Conservation (phyloP, 305 asterid genomes). For the Solanum hybrid region DNA sequence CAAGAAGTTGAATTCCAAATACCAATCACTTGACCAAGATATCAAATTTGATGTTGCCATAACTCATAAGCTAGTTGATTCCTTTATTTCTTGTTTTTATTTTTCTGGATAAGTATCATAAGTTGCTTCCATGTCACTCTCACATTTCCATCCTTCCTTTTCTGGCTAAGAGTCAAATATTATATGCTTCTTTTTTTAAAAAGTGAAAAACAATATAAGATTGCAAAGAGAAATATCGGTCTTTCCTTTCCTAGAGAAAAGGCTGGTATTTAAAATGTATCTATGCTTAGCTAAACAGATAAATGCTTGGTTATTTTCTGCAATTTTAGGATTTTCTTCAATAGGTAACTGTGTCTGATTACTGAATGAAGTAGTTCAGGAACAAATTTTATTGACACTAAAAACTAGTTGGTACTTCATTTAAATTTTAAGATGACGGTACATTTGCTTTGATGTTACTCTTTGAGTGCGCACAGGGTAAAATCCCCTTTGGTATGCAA, state of each 20-base stretch:
- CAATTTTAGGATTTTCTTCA: neutral
- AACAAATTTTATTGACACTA: neutral
- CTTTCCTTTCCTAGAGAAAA: neutral
- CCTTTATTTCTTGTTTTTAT: neutral
- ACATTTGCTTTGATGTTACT: neutral
- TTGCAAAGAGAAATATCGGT: neutral
- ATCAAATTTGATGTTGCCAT: neutral
- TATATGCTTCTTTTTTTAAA: neutral
- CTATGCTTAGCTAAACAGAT: neutral
- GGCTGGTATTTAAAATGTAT: neutral
- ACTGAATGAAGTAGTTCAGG: neutral
- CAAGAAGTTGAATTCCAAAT: neutral
- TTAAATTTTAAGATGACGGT: neutral
- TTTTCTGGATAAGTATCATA: neutral
- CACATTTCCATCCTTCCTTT: neutral
- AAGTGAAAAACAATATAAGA: neutral
- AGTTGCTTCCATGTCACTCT: neutral
- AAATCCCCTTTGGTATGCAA: neutral
- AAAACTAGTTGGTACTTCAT: neutral
- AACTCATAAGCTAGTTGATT: neutral
- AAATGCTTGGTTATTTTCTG: neutral
- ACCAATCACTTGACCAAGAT: neutral
- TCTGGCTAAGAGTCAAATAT: neutral
- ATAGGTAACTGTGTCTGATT: neutral
- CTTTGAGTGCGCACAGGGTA: neutral